Percentiles rank a stretch among this genome's conserved stretches.
phyloP scores from a whole-genome alignment of 495 filamentous ascomycete genomes.

The Chaetomidium leptoderma region DNA sequence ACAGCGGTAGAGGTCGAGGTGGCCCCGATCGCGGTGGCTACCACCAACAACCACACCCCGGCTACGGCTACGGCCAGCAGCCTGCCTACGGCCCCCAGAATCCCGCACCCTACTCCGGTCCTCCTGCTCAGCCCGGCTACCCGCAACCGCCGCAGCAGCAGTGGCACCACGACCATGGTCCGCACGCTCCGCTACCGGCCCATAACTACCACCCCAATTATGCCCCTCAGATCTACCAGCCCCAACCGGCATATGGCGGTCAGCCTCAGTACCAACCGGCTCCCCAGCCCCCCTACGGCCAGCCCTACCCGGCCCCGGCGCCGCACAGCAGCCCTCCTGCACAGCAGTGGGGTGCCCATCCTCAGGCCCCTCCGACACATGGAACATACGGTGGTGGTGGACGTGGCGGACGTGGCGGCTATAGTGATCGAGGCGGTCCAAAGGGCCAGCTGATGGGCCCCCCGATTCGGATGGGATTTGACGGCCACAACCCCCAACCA shows the following conservation, averaged over 20 bases:
- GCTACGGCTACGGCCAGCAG: constrained; percentile 28
- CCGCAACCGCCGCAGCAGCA: constrained; percentile 24
- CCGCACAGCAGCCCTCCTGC: constrained; percentile 34
- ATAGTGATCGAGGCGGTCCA: constrained; percentile 44
- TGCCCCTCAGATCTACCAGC: constrained; percentile 45
- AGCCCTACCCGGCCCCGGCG: constrained; percentile 32
- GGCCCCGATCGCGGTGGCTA: constrained; percentile 39
- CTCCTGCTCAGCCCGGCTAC: constrained; percentile 27
- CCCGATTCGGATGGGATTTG: constrained; percentile 56
- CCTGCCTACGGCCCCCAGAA: constrained; percentile 26
- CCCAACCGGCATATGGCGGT: constrained; percentile 22
- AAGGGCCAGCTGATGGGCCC: constrained; percentile 55
- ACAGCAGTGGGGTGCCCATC: constrained; percentile 33
- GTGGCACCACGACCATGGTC: constrained; percentile 29
- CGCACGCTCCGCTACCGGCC: constrained; percentile 38
- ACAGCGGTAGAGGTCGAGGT: constrained; percentile 33
- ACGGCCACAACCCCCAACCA: constrained; percentile 38
- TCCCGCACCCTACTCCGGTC: constrained; percentile 21
- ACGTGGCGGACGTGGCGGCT: constrained; percentile 50
- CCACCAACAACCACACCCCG: constrained; percentile 20
- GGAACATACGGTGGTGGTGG: constrained; percentile 45
- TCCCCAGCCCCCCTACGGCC: constrained; percentile 33
- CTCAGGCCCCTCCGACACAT: constrained; percentile 43
- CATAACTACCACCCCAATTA: constrained; percentile 51
- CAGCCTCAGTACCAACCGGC: constrained; percentile 26